Evolutionary conservation across 1,139 yeast species (phyloP), one percentile per base, ranked within the genome.

Genomic region (Blastobotrys arbuscula): DNA sequence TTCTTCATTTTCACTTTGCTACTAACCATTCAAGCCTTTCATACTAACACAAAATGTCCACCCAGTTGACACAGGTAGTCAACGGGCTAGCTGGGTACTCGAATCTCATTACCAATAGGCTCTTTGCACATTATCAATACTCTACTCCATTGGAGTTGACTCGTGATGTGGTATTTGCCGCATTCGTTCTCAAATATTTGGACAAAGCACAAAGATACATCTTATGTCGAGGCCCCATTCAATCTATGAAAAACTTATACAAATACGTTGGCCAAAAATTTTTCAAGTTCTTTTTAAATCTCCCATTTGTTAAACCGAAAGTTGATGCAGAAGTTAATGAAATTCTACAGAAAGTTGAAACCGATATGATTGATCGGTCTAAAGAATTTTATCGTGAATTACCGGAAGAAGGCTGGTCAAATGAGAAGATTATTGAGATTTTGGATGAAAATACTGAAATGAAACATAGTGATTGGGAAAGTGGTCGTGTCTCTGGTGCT

Each of bases 401-500:
- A 5, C 96, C 96, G 0, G 59, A 56, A 2, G 49, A 61, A 0
- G 96, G 96, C 0, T 61, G 85, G 52, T 41, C 73, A 0, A 66
- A 70, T n/a, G 65, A 60, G 0, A 63, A 64, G 13, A 73, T 87
- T 2, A 47, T 72, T 19, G 57, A 60, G 0, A 80, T 81, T 54
- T 68, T 88, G 53, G 61, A 59, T 10, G 48, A 51, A 16, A 60
- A 63, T 20, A 49, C 59, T 8, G 53, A 58, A 2, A 67, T 85
- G 59, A 76, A 81, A 51, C 90, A 84, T 55, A 74, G 89, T 1
- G 83, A 81, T 51, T 90, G 96, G 96, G 75, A 79, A 61, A 73
- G 75, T 44, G 98, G 98, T 7, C 75, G 81, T 54, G 87, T 90
- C 1, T 84, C 95, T 30, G 98, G 98, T 13, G 97, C 97, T 0